These are phyloP conservation scores for Aeminium ludgeri DNA, from an alignment of 495 filamentous ascomycete species.

Conservation along the genomic window DNA sequence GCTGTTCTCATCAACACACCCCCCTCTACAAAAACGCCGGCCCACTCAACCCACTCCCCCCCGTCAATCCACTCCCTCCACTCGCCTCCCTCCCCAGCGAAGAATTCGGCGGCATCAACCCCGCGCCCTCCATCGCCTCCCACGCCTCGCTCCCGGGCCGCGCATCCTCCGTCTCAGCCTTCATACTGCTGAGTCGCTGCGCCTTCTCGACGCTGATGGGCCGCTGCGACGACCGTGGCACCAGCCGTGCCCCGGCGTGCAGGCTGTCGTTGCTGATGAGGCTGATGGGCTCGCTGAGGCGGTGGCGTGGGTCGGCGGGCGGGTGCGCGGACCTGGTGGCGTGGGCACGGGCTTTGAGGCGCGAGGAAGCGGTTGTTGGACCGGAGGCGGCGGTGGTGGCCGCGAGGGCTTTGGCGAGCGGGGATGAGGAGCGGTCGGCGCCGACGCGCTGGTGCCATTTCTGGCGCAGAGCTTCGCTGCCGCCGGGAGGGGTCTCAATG, in stretches of 20 bases:
- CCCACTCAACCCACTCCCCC: constrained; percentile 7
- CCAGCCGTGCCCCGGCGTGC: constrained; percentile 1
- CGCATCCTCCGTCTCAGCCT: constrained; percentile 7
- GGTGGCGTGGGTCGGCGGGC: background rate
- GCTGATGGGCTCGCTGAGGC: constrained; percentile 7
- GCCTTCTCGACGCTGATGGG: constrained; percentile 10
- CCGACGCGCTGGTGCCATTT: constrained; percentile 1
- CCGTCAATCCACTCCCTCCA: background rate
- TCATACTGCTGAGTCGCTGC: constrained; percentile 9
- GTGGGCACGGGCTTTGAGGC: no score
- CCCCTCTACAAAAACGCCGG: constrained; percentile 12
- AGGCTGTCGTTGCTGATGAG: constrained; percentile 13
- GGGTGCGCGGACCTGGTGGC: background rate
- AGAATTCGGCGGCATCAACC: constrained; percentile 3
- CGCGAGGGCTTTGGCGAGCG: background rate
- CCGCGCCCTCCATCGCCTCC: constrained; percentile 9
- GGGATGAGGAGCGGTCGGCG: background rate
- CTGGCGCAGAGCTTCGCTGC: background rate
- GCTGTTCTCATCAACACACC: no score
- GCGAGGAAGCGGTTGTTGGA: no score
- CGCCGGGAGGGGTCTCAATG: background rate
- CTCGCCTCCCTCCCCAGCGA: no score
- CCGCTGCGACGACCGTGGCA: constrained; percentile 3
- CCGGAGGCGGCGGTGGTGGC: background rate
- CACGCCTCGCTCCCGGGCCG: constrained; percentile 8